phyloP scores from a whole-genome alignment of 2,329 filamentous ascomycete genomes.

The Cercospora sojina region DNA sequence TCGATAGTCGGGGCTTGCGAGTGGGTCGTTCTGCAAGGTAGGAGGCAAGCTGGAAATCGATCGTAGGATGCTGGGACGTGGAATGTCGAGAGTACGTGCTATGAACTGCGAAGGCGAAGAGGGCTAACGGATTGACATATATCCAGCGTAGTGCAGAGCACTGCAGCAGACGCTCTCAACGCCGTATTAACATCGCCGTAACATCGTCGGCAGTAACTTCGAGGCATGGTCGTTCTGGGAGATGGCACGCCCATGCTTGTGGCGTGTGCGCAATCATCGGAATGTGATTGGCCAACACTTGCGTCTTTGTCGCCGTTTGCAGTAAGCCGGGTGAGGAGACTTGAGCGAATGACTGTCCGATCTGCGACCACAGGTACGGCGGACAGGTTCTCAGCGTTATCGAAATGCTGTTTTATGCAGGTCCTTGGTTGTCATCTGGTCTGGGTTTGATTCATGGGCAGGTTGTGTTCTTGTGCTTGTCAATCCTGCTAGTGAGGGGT shows the following conservation, averaged over 20 bases:
- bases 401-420: neutral
- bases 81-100: neutral
- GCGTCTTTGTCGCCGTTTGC: neutral
- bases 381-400: slow-evolving; percentile 3
- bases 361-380: slow-evolving; percentile 2
- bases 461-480: neutral
- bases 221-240: neutral
- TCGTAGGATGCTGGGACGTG: neutral
- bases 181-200: neutral
- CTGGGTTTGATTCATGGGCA: neutral
- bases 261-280: slow-evolving; percentile 4
- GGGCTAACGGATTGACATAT: neutral
- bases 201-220: neutral
- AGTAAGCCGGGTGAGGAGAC: slow-evolving; percentile 5
- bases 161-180: neutral
- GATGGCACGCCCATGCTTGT: neutral
- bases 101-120: neutral
- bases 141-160: neutral
- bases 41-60: neutral
- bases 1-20: neutral
- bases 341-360: slow-evolving; percentile 8
- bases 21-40: slow-evolving; percentile 1
- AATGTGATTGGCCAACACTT: slow-evolving; percentile 6
- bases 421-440: neutral
- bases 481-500: neutral